Conservation (phyloP, 495 filamentous ascomycete species). For the Talaromyces proteolyticus region DNA sequence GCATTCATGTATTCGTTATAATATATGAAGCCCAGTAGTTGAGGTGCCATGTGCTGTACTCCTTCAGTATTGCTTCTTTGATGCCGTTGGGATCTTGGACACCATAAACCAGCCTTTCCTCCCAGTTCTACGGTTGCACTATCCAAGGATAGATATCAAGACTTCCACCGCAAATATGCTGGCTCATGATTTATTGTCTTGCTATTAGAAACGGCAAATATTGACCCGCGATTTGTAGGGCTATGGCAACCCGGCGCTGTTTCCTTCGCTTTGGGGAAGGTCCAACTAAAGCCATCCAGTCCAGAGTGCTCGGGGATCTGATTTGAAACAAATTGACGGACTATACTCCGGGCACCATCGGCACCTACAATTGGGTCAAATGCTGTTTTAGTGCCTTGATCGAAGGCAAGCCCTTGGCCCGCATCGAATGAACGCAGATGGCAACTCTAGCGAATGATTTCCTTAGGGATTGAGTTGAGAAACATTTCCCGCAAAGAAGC, state of each 20-base stretch:
- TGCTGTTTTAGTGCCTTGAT: constrained; percentile 10
- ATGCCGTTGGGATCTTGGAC: too few relatives aligned
- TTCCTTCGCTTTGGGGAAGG: constrained; percentile 19
- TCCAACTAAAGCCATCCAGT: constrained; percentile 26
- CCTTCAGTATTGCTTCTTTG: too few relatives aligned
- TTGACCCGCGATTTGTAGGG: constrained; percentile 34
- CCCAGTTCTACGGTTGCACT: constrained; percentile 28
- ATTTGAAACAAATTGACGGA: constrained; percentile 39
- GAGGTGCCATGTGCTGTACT: too few relatives aligned
- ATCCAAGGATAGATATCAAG: constrained; percentile 25
- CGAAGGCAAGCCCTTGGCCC: too few relatives aligned
- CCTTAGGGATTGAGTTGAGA: constrained; percentile 16
- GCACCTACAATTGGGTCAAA: constrained; percentile 54
- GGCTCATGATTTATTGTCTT: too few relatives aligned
- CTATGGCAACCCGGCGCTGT: constrained; percentile 24
- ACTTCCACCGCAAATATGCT: constrained; percentile 40
- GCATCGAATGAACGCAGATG: too few relatives aligned
- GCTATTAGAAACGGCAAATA: too few relatives aligned
- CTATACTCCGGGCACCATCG: constrained; percentile 55
- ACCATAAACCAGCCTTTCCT: too few relatives aligned
- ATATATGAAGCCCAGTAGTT: too few relatives aligned
- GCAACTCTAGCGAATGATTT: constrained; percentile 19
- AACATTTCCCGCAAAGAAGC: constrained; percentile 18
- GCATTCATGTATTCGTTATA: too few relatives aligned
- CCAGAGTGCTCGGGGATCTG: constrained; percentile 45